Evolutionary conservation across 2,329 filamentous ascomycete species (phyloP), one percentile per base, ranked within the genome.

Genomic region (Ramularia collo-cygni): DNA sequence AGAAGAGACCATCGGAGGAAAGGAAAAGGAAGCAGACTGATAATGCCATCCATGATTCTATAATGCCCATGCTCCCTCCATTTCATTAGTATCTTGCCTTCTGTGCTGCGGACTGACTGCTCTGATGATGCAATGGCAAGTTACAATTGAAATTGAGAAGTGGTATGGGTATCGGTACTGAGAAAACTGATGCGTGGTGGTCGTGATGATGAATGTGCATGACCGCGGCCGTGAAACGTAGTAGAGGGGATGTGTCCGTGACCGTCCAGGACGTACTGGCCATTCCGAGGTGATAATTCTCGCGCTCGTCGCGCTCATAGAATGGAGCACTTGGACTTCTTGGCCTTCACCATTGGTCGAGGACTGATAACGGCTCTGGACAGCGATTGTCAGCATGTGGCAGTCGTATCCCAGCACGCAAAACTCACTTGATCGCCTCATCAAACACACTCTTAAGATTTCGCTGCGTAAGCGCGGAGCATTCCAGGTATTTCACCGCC

Each of bases 381-480:
- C 16, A 27, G 4, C 9, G 13, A 10, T 3, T 9, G 14, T 44
- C 33, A 45, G 21, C 16, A n/a, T 16, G 4, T 4, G 10, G n/a
- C n/a, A n/a, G n/a, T n/a, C n/a, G n/a, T n/a, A n/a, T n/a, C n/a
- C n/a, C n/a, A n/a, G n/a, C n/a, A n/a, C n/a, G n/a, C n/a, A n/a
- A n/a, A 13, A 68, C 82, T 56, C 70, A 96, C 92, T 92, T 83
- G 62, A 98, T 98, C 24, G 92, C 92, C 69, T 95, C 90, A 61
- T 98, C 92, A 62, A 98, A 98, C 35, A 98, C 92, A 58, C 87
- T 94, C 81, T 98, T 98, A 56, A 98, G 68, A 66, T 95, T 95
- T 60, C 90, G 76, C 72, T 96, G 92, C 27, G 92, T 98, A 53
- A 98, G 72, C 34, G 92, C 92, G 37, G 92, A 96, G 70, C 92